Conservation (phyloP, 140 eudicot genomes). For the Senecio squalidus region DNA sequence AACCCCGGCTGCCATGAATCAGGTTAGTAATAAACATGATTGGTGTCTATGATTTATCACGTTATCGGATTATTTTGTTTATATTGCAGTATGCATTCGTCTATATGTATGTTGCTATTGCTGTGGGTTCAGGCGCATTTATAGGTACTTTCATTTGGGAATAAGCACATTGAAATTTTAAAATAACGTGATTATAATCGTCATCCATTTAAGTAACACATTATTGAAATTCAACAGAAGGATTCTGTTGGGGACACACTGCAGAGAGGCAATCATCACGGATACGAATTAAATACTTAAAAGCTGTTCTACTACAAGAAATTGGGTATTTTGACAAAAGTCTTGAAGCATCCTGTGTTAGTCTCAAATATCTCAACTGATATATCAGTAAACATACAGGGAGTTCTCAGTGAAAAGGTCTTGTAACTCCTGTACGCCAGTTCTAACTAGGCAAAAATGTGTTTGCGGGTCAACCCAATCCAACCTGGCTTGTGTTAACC, state of each 20-base stretch:
- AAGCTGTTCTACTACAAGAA: conserved; percentile 49
- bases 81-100: conserved; percentile 35
- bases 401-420: conserved; percentile 47
- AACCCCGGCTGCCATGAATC: conserved; percentile 18
- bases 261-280: conserved; percentile 53
- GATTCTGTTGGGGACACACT: conserved; percentile 50
- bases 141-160: conserved; percentile 18
- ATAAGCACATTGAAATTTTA: neutral
- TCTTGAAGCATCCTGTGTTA: conserved; percentile 36
- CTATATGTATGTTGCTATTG: conserved; percentile 23
- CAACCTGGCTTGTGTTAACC: neutral
- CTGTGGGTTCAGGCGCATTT: conserved; percentile 34
- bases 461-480: no score
- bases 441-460: no score
- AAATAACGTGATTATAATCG: conserved; percentile 2
- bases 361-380: conserved; percentile 41
- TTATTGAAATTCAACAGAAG: conserved; percentile 30
- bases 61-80: neutral
- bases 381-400: conserved; percentile 39
- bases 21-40: conserved; percentile 21
- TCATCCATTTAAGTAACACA: neutral
- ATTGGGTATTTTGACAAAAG: conserved; percentile 45
- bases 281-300: conserved; percentile 33
- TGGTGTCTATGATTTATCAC: neutral
- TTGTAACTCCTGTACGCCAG: neutral